These are phyloP conservation scores for Colletotrichum tanaceti DNA, from an alignment of 2,329 filamentous ascomycete genomes.

Conservation along the genomic window DNA sequence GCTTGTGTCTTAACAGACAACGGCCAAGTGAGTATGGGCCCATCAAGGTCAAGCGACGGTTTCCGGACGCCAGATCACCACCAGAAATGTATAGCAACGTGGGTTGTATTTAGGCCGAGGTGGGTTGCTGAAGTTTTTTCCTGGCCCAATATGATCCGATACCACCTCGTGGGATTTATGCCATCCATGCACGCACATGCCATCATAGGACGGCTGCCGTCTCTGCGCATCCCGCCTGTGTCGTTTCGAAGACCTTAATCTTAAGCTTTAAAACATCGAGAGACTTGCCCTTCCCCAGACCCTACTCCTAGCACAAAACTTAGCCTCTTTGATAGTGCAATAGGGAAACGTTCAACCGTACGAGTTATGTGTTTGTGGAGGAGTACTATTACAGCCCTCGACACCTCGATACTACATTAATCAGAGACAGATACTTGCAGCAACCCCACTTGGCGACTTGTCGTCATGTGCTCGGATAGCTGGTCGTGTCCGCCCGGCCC, in stretches of 20 bases:
- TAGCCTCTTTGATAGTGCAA: background rate
- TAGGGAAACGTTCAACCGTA: background rate
- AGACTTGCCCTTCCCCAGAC: background rate
- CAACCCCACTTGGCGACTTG: background rate
- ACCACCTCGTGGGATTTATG: constrained; percentile 3
- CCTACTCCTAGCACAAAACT: background rate
- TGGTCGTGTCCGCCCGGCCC: constrained; percentile 7
- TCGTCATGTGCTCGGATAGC: background rate
- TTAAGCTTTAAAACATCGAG: no score
- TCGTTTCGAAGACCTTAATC: background rate
- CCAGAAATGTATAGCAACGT: constrained; percentile 7
- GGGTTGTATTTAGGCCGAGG: constrained; percentile 3
- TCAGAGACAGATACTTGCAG: background rate
- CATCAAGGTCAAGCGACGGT: no score
- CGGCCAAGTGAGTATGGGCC: no score
- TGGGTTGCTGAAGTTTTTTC: constrained; percentile 11
- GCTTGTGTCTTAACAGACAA: constrained; percentile 1
- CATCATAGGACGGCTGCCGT: constrained; percentile 4
- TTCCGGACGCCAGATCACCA: constrained; percentile 2
- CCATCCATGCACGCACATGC: background rate
- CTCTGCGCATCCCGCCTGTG: background rate
- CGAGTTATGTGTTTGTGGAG: no score
- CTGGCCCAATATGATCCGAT: background rate
- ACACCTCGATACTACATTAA: background rate
- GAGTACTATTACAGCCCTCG: background rate